Evolutionary conservation across 2,329 filamentous ascomycete species (phyloP).

Genomic region (Knoxdaviesia proteae): DNA sequence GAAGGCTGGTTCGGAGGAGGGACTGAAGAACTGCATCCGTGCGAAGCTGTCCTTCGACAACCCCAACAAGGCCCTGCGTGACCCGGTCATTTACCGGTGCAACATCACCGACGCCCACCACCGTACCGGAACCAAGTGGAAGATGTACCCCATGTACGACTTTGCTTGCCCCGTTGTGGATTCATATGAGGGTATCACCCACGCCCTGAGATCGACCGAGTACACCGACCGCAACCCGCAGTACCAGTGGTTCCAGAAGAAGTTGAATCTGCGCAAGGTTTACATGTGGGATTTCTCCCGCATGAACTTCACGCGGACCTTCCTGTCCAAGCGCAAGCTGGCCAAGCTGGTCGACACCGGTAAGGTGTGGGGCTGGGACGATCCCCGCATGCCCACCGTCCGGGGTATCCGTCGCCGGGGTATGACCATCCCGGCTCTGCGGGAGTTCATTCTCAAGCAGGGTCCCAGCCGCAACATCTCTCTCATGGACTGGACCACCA

Average conservation of each 20-base stretch:
- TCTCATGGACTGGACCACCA: conserved; percentile 62
- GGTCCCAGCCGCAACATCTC: conserved; percentile 70
- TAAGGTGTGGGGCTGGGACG: conserved; percentile 67
- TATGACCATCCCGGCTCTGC: conserved; percentile 58
- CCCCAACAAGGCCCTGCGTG: conserved; percentile 86
- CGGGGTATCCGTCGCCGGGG: conserved; percentile 60
- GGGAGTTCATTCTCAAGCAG: conserved; percentile 70
- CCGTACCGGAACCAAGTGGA: conserved; percentile 60
- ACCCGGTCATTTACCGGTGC: conserved; percentile 95
- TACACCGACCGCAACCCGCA: conserved; percentile 75
- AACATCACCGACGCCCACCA: conserved; percentile 50
- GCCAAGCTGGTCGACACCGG: conserved; percentile 63
- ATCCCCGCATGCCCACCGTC: conserved; percentile 70
- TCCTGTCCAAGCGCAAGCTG: conserved; percentile 71
- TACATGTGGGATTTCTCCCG: conserved; percentile 73
- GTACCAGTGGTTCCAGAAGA: conserved; percentile 70
- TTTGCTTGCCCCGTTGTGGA: conserved; percentile 71
- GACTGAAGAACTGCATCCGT: conserved; percentile 72
- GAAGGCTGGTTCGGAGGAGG: conserved; percentile 66
- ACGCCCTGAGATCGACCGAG: conserved; percentile 66
- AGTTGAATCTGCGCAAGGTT: conserved; percentile 52
- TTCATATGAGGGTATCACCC: conserved; percentile 61
- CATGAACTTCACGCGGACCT: conserved; percentile 67
- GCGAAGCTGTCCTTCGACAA: conserved; percentile 85
- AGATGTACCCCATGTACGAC: conserved; percentile 76